Percentiles rank a stretch among this genome's conserved stretches.
phyloP scores from a whole-genome alignment of 2,329 filamentous ascomycete genomes.

The Apiospora phragmitis region DNA sequence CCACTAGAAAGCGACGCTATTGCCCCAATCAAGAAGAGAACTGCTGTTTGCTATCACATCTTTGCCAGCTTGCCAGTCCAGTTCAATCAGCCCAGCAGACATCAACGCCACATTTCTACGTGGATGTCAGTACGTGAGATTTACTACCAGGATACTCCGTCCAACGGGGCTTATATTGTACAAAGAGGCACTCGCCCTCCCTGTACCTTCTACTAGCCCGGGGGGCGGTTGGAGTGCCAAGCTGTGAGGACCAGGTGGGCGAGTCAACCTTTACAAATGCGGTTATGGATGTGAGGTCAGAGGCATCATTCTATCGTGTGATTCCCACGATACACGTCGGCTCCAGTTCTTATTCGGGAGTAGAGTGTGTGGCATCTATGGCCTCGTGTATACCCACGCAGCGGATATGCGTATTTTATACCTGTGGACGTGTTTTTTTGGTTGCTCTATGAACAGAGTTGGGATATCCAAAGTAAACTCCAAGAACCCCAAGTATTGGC shows the following conservation, averaged over 20 bases:
- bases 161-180: conserved; percentile 1
- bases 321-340: conserved; percentile 6
- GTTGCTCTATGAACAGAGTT: background rate
- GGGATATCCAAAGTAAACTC: background rate
- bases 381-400: background rate
- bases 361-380: background rate
- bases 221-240: background rate
- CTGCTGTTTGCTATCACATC: background rate
- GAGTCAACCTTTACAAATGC: conserved; percentile 6
- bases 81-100: conserved; percentile 1
- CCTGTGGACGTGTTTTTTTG: background rate
- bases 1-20: background rate
- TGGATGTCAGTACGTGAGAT: conserved; percentile 5
- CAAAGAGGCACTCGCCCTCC: background rate
- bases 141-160: background rate
- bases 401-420: background rate
- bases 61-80: background rate
- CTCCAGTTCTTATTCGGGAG: background rate
- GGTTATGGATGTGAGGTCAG: background rate
- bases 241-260: background rate
- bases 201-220: background rate
- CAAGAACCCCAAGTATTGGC: background rate
- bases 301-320: conserved; percentile 5
- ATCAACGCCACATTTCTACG: background rate
- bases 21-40: background rate